Evolutionary conservation across 208 protist genomes (phyloP), one percentile per base, ranked within the genome.

Genomic region (Plasmodiophora brassicae): DNA sequence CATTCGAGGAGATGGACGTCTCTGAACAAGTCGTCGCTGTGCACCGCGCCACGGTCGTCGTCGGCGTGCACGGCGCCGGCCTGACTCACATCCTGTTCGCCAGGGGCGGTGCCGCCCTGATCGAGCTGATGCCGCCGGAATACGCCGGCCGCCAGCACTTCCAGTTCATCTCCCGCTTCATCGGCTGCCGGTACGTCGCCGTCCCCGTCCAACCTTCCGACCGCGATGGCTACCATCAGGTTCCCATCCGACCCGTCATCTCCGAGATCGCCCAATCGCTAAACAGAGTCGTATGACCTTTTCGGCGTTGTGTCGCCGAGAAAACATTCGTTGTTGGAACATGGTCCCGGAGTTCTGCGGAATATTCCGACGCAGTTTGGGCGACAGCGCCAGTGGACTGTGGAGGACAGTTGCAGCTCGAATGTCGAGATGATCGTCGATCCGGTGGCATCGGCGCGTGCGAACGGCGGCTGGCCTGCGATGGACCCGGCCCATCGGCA

Each of bases 51-150:
- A n/a, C 45, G 28, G 84, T 86, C 1, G 45, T 86, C 10, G n/a
- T 86, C 5, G 84, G 84, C 36, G 84, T 86, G 28, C 84, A 86
- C 43, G 84, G 84, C 1, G 84, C 84, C 5, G 84, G 14, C 43
- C 45, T 86, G 44, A 54, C 84, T n/a, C 84, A 86, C n/a, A 65
- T 86, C n/a, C 28, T 86, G 10, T 86, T 86, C n/a, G 45, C 50
- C 1, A 53, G 20, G 1, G 1, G 28, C 10, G 50, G 50, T 5
- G 43, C 46, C 14, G 20, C 46, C 25, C 25, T 86, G 28, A 57
- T 86, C 43, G 84, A 86, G n/a, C 45, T 86, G 45, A 32, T 86
- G 5, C 84, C 84, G 10, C 84, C 45, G 10, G 46, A 71, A 35
- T 86, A 86, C 28, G 43, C 10, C 5, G 84, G 14, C n/a, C 5